Evolutionary conservation across 495 filamentous ascomycete species (phyloP), one percentile per base, ranked within the genome.

Genomic region (Copromyces sp.): DNA sequence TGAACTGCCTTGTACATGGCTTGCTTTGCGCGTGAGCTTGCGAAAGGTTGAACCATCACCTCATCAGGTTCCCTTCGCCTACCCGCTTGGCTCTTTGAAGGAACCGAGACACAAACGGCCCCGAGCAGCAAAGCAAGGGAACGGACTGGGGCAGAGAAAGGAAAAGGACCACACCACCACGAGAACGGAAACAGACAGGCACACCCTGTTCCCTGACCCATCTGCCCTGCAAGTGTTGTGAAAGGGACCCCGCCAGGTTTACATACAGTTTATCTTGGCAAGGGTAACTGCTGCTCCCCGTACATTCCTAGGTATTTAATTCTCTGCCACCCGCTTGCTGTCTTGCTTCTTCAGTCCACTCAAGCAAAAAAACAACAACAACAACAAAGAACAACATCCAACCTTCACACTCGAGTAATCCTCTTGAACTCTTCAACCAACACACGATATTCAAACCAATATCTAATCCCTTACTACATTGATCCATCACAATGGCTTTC

Each of bases 401-500:
- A 29, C 29, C 2, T 29, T 37, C 44, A 41, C 35, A 42, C 12
- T 9, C 39, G 35, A 9, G 45, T 20, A 20, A 41, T 38, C 20
- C 24, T 42, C 68, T 4, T 24, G 11, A 59, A 29, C n/a, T 47
- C 9, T 38, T 47, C 68, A 41, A 44, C 40, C 71, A 20, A 69
- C 39, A 35, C 37, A 35, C 24, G 9, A 68, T 39, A 24, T 2
- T 14, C 20, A 12, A 12, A 3, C 65, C 65, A 72, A 12, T 39
- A 3, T 74, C 37, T 17, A 37, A 39, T 32, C 41, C 68, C 35
- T 12, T 39, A 44, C 39, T 14, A 72, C 12, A 65, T 8, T 37
- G 41, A 69, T 29, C 44, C 47, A 39, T 61, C 84, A 88, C 69
- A 73, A 90, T 90, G 88, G 83, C 88, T 84, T 89, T 90, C 85